Conservation (phyloP, 805 yeast species). For the Candida silvatica region DNA sequence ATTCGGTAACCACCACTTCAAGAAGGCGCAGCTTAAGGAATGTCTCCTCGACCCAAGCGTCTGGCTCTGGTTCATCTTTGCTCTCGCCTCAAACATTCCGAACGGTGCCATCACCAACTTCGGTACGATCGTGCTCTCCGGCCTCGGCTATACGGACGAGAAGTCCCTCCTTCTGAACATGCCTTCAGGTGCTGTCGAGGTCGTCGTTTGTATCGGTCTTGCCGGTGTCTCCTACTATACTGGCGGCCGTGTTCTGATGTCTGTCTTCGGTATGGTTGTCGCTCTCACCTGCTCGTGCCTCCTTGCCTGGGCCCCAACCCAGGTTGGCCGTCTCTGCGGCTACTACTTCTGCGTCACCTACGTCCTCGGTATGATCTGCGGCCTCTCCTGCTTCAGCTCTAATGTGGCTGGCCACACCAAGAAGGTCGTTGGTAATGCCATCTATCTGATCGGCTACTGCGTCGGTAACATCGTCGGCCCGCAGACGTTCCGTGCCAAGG, state of each 20-base stretch:
- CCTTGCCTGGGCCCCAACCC: not conserved
- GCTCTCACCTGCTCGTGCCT: conserved; percentile 1
- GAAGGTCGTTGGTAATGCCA: conserved; percentile 49
- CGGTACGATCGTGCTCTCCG: conserved; percentile 28
- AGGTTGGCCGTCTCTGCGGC: conserved; percentile 13
- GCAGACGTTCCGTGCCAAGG: conserved; percentile 48
- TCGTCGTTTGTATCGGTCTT: conserved; percentile 22
- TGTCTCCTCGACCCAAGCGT: conserved; percentile 41
- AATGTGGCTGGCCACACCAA: conserved; percentile 74
- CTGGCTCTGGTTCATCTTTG: conserved; percentile 38
- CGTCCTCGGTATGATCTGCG: conserved; percentile 20
- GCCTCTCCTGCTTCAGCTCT: conserved; percentile 28
- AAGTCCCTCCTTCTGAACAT: conserved; percentile 13
- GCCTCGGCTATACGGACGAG: conserved; percentile 20
- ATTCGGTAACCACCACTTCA: conserved; percentile 46
- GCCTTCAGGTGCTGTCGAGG: conserved; percentile 30
- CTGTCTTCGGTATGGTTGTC: not conserved
- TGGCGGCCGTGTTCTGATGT: not conserved
- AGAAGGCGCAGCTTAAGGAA: conserved; percentile 46
- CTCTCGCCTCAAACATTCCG: conserved; percentile 38
- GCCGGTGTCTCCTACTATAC: conserved; percentile 14
- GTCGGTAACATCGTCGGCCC: conserved; percentile 69
- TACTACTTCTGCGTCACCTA: conserved; percentile 19
- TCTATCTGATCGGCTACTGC: conserved; percentile 56
- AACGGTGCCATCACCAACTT: conserved; percentile 51